Evolutionary conservation across 148 eudicot genomes (phyloP), one percentile per base, ranked within the genome.

Genomic region (Polygonum maritimum): DNA sequence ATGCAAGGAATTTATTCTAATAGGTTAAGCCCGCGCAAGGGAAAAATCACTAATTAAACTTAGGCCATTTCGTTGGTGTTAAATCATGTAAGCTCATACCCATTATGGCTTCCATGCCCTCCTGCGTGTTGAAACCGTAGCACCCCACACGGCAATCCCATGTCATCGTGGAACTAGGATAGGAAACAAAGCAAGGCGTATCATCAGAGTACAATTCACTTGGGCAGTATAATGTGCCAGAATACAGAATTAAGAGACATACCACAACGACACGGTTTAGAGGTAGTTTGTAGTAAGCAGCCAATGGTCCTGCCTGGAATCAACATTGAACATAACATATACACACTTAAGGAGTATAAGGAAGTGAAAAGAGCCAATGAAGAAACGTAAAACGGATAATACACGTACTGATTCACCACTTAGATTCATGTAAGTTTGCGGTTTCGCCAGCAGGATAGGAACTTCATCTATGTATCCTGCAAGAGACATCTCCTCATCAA

Each of bases 201-300:
- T 40, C 36, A 33, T 35, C 44, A 72, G 13, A 70, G 18, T 36
- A 48, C 15, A 36, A 13, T 40, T 70, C 58, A 75, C 36, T 21
- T 33, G 54, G 54, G 5, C 69, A 57, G 74, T 26, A 11, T 12
- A 74, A n/a, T 69, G 71, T 22, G 16, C 55, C 69, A 62, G 48
- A 69, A 54, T 19, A 21, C 6, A n/a, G 35, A 69, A 75, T 39
- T 13, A 21, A 47, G 74, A 14, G 26, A 54, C 63, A 71, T 90
- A 94, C 98, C 97, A 95, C 90, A 65, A 90, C 74, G 45, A 90
- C 96, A 60, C 91, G 91, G 75, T 85, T 88, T 14, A 90, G 85
- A 76, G 97, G 97, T 69, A 95, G 84, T 85, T 92, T 92, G 83
- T 95, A 95, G 76, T 95, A 95, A 70, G 98, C 98, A 41, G 96